Conservation (phyloP, 371 early-diverging fungal genomes). For the Parasitella parasitica region DNA sequence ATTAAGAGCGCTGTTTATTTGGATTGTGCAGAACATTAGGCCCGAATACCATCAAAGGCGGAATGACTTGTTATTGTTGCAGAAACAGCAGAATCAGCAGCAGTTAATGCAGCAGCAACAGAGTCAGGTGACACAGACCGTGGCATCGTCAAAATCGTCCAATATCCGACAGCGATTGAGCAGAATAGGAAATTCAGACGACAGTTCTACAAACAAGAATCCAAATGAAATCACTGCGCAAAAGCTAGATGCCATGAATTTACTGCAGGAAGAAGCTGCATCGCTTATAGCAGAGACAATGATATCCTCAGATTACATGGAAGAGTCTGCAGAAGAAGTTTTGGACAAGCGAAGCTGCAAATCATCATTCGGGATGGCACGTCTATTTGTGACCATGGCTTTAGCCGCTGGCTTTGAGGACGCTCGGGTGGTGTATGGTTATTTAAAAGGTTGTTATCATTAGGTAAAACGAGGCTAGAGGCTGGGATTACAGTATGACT, state of each 20-base stretch:
- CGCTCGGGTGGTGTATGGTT: conserved; percentile 55
- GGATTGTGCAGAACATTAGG: conserved; percentile 57
- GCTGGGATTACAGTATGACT: neutral
- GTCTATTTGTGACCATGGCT: conserved; percentile 59
- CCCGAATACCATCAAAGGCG: conserved; percentile 29
- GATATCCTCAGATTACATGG: neutral
- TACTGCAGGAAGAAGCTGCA: conserved; percentile 16
- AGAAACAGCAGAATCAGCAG: conserved; percentile 3
- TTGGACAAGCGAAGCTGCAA: conserved; percentile 38
- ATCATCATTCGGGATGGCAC: conserved; percentile 57
- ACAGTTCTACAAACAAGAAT: neutral
- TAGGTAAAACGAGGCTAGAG: conserved; percentile 3
- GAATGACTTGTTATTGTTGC: conserved; percentile 10
- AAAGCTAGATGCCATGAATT: conserved; percentile 13
- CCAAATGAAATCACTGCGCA: neutral
- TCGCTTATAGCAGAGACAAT: neutral
- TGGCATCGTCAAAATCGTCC: conserved; percentile 5
- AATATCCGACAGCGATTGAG: conserved; percentile 19
- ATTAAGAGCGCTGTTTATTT: conserved; percentile 52
- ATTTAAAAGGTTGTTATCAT: conserved; percentile 46
- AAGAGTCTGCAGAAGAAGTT: conserved; percentile 46
- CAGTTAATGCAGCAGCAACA: neutral
- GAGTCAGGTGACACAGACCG: neutral
- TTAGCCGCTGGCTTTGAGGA: conserved; percentile 55
- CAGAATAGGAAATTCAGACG: conserved; percentile 2